Base-by-base conservation (phyloP, 1,284 basidiomycete genomes). In the Rhodotorula sp. region DNA sequence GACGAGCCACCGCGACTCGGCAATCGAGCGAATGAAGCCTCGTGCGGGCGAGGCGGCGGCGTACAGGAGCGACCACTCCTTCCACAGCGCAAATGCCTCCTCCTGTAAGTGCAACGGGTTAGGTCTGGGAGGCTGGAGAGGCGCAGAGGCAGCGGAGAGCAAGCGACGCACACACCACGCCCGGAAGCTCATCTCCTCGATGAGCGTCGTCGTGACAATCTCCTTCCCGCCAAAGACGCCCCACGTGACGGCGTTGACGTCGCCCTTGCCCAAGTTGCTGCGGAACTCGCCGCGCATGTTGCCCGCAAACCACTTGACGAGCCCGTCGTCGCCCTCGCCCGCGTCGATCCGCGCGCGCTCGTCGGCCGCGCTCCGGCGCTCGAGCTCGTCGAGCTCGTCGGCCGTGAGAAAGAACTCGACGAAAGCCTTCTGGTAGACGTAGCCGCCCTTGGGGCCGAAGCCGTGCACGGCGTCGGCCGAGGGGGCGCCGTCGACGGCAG, bases 381-480 rank as follows among this genome's bases (percentile, higher is more conserved):
- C 87, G 52, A 97, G 85, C 67, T 78, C 79, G 52, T 88, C 84
- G 34, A 97, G 87, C 74, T 90, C 88, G 25, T 85, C 81, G 60
- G 86, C 85, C 10, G 78, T 79, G 53, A 91, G 90, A 80, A 99
- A 99, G 81, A 98, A 96, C 82, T 99, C 96, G 10, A 98, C 93
- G 80, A 98, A 99, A 7, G 91, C 87, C 82, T 99, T 99, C 82
- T 99, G 97, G 82, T 92, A 99, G 19, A 99, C 91, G 81, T 94
- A 95, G 7, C 96, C 96, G 16, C 88, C 89, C 60, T 85, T 85
- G 10, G 96, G 97, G 9, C 96, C 96, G 89, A 96, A 99, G 1
- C 96, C 97, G 71, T 95, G 88, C 0, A 90, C 91, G 34, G 83
- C 81, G 83, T 98, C 91, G 73, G 92, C 89, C 77, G 92, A 95